A percentile compares a stretch with the other conserved stretches of the same genome.
Conservation (phyloP, 768 basidiomycete species). For the Rubroboletus pulcherrimus region DNA sequence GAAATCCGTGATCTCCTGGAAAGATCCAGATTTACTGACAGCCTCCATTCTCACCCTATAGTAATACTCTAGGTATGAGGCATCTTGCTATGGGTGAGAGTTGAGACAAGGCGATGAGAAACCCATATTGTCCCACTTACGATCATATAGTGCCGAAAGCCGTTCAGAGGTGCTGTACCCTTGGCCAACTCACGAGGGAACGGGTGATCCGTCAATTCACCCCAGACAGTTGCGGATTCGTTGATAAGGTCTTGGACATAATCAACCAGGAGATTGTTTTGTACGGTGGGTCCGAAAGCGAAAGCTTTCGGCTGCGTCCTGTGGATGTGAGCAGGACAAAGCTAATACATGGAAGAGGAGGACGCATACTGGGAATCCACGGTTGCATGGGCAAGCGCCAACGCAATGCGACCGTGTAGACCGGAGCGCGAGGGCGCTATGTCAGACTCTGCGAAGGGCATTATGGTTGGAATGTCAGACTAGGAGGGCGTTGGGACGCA, state of each 20-base stretch:
- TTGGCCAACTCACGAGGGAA: not conserved
- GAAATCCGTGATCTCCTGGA: not conserved
- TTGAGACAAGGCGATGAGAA: not conserved
- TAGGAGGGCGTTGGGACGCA: not conserved
- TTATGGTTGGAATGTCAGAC: not conserved
- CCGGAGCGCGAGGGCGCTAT: not conserved
- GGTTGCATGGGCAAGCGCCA: not conserved
- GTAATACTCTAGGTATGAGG: slow-evolving; percentile 3
- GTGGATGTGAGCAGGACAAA: not conserved
- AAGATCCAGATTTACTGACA: not conserved
- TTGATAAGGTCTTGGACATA: slow-evolving; percentile 1
- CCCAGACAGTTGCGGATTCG: not conserved
- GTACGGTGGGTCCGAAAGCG: not conserved
- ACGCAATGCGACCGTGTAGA: not conserved
- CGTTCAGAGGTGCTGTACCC: not conserved
- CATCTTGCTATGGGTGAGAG: not conserved
- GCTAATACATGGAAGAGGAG: not conserved
- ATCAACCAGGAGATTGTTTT: not conserved
- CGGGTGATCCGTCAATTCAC: not conserved
- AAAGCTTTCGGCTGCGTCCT: not conserved
- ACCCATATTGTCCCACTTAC: not conserved
- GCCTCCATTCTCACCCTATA: not conserved
- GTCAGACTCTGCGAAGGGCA: not conserved
- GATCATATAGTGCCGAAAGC: slow-evolving; percentile 6
- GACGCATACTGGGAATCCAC: not conserved